phyloP scores from a whole-genome alignment of 2,329 filamentous ascomycete species.

The Aspergillus vadensis region DNA sequence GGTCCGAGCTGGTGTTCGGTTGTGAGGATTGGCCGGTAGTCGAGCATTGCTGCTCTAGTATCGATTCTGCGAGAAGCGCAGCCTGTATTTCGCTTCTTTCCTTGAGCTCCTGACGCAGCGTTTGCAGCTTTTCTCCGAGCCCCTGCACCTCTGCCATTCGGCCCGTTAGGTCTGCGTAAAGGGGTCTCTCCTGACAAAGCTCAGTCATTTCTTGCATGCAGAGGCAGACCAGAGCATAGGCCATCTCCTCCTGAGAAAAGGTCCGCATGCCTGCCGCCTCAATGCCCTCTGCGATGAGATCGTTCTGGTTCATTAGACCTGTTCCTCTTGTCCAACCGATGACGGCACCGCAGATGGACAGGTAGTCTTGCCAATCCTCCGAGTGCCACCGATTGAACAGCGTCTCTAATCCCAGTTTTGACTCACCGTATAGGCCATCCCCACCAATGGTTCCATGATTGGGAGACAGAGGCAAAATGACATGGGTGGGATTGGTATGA shows the following conservation, averaged over 20 bases:
- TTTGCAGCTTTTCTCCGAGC: not conserved
- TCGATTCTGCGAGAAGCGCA: not conserved
- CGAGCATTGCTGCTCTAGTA: not conserved
- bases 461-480: constrained; percentile 6
- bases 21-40: no score
- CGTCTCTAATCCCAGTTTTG: constrained; percentile 4
- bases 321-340: constrained; percentile 11
- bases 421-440: constrained; percentile 11
- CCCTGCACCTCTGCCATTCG: not conserved
- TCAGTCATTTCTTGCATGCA: not conserved
- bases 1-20: not conserved
- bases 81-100: not conserved
- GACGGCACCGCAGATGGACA: constrained; percentile 2
- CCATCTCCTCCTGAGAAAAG: constrained; percentile 7
- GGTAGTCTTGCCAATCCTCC: constrained; percentile 1
- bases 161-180: constrained; percentile 5
- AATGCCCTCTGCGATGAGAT: constrained; percentile 4
- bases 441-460: constrained; percentile 9
- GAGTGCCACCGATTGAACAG: constrained; percentile 2
- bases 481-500: not conserved
- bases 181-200: not conserved
- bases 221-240: not conserved
- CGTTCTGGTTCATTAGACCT: constrained; percentile 2
- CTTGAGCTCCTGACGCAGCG: not conserved
- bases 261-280: not conserved